Evolutionary conservation across 306 rosid genomes (phyloP), one percentile per base, ranked within the genome.

Genomic region (Cicer yamashitae): DNA sequence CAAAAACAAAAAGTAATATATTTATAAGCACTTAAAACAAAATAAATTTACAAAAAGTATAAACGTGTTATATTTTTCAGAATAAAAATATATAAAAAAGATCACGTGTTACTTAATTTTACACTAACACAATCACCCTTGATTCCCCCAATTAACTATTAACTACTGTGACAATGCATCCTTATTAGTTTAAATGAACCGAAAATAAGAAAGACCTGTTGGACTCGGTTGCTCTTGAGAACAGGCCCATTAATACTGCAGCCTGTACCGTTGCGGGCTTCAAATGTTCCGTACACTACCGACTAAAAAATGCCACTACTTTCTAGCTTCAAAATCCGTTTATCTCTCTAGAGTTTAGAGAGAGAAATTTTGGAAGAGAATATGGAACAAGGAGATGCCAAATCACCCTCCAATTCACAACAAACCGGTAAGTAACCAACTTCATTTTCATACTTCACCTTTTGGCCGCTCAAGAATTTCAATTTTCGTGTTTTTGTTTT

Each of bases 401-500:
- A 62, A 48, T 91, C 93, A 17, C 90, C 93, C 10, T 65, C 89
- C 79, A 82, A 77, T 84, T 89, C 96, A 73, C 87, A 89, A 74
- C 82, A 88, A 82, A 88, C 89, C 12, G 76, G 97, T 88, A 85
- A 56, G 20, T 30, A 1, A 51, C 17, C 10, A 34, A 47, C 71
- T 62, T 81, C 51, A 6, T 47, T 72, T 4, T 72, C 43, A 6
- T 77, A 41, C 17, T 52, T 9, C 66, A 75, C 34, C 22, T 50
- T 52, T 22, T 15, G 51, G 56, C 53, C 51, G 34, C 53, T 20
- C 56, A 20, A 13, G 3, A 18, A 11, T 64, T 14, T 11, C 57
- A 6, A 8, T 22, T 1, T 7, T 61, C 13, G 1, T 39, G 9
- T 22, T 44, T 20, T 46, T 20, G 7, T 1, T 69, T 63, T 15